Evolutionary conservation across 495 filamentous ascomycete genomes (phyloP).

Genomic region (Immersiella caudata): DNA sequence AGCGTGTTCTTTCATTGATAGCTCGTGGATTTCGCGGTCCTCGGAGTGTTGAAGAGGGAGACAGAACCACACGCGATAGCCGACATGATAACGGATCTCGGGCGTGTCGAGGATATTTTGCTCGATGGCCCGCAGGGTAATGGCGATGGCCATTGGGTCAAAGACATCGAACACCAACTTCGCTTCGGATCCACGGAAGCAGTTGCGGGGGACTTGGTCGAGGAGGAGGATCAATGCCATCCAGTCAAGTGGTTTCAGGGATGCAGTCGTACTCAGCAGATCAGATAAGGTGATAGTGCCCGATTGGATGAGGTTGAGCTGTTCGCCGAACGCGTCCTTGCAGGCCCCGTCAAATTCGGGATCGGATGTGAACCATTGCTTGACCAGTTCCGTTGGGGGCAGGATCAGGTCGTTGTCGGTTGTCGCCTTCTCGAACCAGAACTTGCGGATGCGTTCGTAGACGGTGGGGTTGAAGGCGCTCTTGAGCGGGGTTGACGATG

Average conservation of each 20-base stretch:
- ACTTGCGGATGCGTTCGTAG: slow-evolving; percentile 1
- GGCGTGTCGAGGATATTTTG: slow-evolving; percentile 19
- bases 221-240: slow-evolving; percentile 28
- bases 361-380: slow-evolving; percentile 15
- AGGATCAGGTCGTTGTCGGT: slow-evolving; percentile 10
- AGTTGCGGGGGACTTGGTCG: slow-evolving; percentile 32
- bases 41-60: slow-evolving; percentile 33
- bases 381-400: neutral
- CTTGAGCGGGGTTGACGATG: neutral
- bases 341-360: slow-evolving; percentile 7
- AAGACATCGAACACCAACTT: slow-evolving; percentile 13
- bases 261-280: slow-evolving; percentile 18
- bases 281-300: slow-evolving; percentile 6
- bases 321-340: neutral
- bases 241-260: slow-evolving; percentile 23
- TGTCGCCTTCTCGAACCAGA: slow-evolving; percentile 12
- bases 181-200: slow-evolving; percentile 20
- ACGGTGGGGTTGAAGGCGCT: slow-evolving; percentile 1
- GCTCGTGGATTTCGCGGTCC: slow-evolving; percentile 23
- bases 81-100: slow-evolving; percentile 18
- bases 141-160: slow-evolving; percentile 19
- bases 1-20: slow-evolving; percentile 14
- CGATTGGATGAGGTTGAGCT: slow-evolving; percentile 10
- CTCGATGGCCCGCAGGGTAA: slow-evolving; percentile 17
- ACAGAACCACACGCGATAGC: slow-evolving; percentile 27